phyloP scores from a whole-genome alignment of 352 stramenopile species.

The Aphanomyces stellatus region DNA sequence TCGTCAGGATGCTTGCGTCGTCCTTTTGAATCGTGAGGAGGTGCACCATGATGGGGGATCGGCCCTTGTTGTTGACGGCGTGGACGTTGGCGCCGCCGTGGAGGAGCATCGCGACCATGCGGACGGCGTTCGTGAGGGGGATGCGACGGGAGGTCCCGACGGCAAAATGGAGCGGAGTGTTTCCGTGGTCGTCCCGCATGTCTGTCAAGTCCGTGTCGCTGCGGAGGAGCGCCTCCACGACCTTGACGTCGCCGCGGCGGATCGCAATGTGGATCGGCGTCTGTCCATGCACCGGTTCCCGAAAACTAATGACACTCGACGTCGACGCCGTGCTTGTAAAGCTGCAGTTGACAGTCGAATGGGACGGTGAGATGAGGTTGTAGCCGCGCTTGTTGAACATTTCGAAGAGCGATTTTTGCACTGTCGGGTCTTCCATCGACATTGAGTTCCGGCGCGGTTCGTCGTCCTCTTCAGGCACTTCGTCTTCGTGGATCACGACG shows the following conservation, averaged over 20 bases:
- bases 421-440: not conserved
- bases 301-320: slow-evolving; percentile 46
- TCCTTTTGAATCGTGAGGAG: slow-evolving; percentile 74
- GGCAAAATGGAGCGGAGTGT: slow-evolving; percentile 74
- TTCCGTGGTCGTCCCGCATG: slow-evolving; percentile 64
- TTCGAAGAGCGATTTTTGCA: slow-evolving; percentile 57
- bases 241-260: slow-evolving; percentile 54
- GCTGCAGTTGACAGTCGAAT: slow-evolving; percentile 34
- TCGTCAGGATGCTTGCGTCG: slow-evolving; percentile 48
- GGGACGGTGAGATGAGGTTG: slow-evolving; percentile 58
- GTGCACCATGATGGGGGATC: slow-evolving; percentile 62
- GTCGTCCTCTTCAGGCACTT: too few species aligned
- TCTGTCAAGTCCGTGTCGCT: slow-evolving; percentile 67
- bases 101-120: slow-evolving; percentile 42
- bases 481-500: not conserved
- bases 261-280: slow-evolving; percentile 70
- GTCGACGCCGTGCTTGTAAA: slow-evolving; percentile 52
- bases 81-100: slow-evolving; percentile 41
- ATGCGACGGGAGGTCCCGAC: slow-evolving; percentile 48
- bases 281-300: slow-evolving; percentile 67
- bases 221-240: slow-evolving; percentile 60
- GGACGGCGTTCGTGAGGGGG: slow-evolving; percentile 24
- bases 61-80: slow-evolving; percentile 47
- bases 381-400: slow-evolving; percentile 80
- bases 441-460: too few species aligned